Conservation (phyloP, 2,329 filamentous ascomycete genomes). For the Pseudogymnoascus sp. region DNA sequence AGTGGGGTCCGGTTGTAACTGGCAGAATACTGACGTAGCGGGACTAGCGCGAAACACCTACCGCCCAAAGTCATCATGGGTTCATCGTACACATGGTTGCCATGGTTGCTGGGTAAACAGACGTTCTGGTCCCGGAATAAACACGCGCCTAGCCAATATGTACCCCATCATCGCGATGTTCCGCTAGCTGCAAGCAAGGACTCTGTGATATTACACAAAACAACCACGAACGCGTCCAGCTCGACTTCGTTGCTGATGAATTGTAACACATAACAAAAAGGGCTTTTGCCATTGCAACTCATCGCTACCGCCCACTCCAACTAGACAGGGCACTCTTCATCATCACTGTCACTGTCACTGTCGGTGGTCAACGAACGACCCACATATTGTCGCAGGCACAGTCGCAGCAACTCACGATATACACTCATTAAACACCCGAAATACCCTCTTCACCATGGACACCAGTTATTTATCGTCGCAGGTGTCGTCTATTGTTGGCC, state of each 20-base stretch:
- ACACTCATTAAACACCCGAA: not conserved
- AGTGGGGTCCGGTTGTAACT: not conserved
- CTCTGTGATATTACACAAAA: constrained; percentile 5
- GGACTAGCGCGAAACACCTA: constrained; percentile 1
- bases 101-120: constrained; percentile 8
- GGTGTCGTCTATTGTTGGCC: constrained; percentile 86
- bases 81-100: not conserved
- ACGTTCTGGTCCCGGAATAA: constrained; percentile 2
- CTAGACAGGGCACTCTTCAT: not conserved
- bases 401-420: not conserved
- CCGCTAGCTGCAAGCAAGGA: not conserved
- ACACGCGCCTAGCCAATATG: constrained; percentile 5
- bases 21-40: not conserved
- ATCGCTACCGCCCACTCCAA: not conserved
- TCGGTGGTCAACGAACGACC: not conserved
- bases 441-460: constrained; percentile 53
- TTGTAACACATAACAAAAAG: constrained; percentile 4
- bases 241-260: constrained; percentile 1
- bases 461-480: constrained; percentile 89
- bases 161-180: constrained; percentile 4
- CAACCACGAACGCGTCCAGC: constrained; percentile 1
- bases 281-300: constrained; percentile 5
- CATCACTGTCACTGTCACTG: not conserved
- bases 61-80: constrained; percentile 4
- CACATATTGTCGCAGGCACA: constrained; percentile 3